Percentiles rank a stretch among this genome's conserved stretches.
Evolutionary conservation across 78 protist genomes (phyloP).

Genomic region (Capsaspora owczarzaki): DNA sequence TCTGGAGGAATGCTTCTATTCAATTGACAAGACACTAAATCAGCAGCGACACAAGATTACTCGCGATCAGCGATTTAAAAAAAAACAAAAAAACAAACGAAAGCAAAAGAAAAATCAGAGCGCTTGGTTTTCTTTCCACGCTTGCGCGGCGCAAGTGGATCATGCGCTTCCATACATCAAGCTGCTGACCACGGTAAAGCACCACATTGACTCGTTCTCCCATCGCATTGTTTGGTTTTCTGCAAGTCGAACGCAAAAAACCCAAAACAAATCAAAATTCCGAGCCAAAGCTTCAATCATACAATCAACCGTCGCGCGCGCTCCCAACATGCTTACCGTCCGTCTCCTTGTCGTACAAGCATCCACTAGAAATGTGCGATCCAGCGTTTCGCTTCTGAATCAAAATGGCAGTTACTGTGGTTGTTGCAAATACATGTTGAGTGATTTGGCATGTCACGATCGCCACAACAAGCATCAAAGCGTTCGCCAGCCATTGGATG

Average conservation of each 20-base stretch:
- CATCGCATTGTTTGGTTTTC: constrained; percentile 24
- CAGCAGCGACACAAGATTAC: no score
- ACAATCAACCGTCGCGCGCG: not conserved
- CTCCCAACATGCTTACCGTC: constrained; percentile 26
- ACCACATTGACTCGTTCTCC: constrained; percentile 56
- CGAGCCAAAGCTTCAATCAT: not conserved
- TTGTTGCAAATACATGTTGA: not conserved
- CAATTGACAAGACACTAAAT: no score
- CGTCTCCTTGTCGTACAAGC: constrained; percentile 51
- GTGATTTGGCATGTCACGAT: not conserved
- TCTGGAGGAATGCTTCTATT: no score
- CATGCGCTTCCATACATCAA: no score
- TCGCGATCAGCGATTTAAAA: no score
- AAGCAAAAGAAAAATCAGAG: no score
- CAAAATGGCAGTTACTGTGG: constrained; percentile 46
- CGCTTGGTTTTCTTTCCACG: no score
- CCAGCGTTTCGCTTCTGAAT: constrained; percentile 71
- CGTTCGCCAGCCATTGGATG: not conserved
- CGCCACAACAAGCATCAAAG: not conserved
- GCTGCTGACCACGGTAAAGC: no score
- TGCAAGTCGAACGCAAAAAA: not conserved
- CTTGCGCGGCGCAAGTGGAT: no score
- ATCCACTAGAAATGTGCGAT: constrained; percentile 41
- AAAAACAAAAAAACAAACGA: no score
- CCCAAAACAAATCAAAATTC: not conserved